Conservation (phyloP, 352 stramenopile genomes). For the Phytopythium ostracodes region DNA sequence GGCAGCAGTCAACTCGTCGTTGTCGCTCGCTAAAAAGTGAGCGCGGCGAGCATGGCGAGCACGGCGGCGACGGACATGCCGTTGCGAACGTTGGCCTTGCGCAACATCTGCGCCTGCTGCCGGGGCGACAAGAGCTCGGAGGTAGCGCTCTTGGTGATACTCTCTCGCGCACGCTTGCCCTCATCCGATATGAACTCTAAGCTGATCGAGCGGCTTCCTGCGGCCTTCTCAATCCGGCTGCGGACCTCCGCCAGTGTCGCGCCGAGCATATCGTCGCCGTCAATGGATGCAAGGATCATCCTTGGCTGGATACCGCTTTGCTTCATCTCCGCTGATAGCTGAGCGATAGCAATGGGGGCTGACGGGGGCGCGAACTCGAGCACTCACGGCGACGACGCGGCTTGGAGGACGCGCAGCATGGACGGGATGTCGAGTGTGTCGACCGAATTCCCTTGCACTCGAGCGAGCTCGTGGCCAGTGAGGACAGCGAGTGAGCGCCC, state of each 20-base stretch:
- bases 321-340: conserved; percentile 21
- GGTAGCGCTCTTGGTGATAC: background rate
- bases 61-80: conserved; percentile 42
- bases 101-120: conserved; percentile 9
- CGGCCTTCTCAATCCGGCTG: conserved; percentile 22
- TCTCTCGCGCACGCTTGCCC: background rate
- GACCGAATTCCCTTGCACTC: conserved; percentile 33
- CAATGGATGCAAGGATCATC: conserved; percentile 37
- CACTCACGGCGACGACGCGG: conserved; percentile 30
- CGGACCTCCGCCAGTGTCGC: conserved; percentile 29
- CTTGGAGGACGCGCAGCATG: conserved; percentile 35
- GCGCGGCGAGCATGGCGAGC: conserved; percentile 32
- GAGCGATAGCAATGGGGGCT: conserved; percentile 36
- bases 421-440: conserved; percentile 25
- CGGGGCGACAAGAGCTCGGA: background rate
- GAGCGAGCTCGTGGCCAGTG: conserved; percentile 39
- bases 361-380: conserved; percentile 45
- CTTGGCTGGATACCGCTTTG: conserved; percentile 22
- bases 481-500: conserved; percentile 19
- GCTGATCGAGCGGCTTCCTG: conserved; percentile 10
- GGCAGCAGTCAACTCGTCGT: too few relatives aligned
- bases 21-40: conserved; percentile 17
- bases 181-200: conserved; percentile 23
- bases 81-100: conserved; percentile 24
- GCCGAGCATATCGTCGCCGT: conserved; percentile 30